Evolutionary conservation across 495 filamentous ascomycete genomes (phyloP).

Genomic region (Gamarada debralockiae): DNA sequence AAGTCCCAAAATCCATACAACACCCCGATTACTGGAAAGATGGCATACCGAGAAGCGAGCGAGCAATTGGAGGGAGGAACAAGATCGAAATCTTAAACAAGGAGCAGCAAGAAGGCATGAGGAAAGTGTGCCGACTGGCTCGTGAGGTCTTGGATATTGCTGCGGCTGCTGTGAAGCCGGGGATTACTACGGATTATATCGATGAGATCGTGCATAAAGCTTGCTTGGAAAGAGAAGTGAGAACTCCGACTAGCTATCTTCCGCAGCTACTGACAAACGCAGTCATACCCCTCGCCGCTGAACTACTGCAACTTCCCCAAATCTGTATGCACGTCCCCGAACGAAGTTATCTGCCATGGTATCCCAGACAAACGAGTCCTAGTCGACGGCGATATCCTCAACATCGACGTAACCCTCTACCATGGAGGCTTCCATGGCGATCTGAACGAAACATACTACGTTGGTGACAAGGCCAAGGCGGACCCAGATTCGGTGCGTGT

Average conservation of each 20-base stretch:
- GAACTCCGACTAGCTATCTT: conserved; percentile 18
- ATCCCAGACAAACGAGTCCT: conserved; percentile 79
- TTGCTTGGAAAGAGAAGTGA: conserved; percentile 86
- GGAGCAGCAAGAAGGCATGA: conserved; percentile 73
- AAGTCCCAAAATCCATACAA: conserved; percentile 75
- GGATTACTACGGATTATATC: conserved; percentile 93
- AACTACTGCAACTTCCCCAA: conserved; percentile 98
- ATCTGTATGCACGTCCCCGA: conserved; percentile 91
- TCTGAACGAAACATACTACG: conserved; percentile 90
- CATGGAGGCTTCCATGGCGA: conserved; percentile 87
- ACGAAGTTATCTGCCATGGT: conserved; percentile 96
- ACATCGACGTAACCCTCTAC: conserved; percentile 85
- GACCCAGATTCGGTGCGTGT: conserved; percentile 81
- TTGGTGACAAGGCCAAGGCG: conserved; percentile 69
- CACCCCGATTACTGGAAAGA: conserved; percentile 81
- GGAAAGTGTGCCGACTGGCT: conserved; percentile 84
- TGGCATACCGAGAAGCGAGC: conserved; percentile 79
- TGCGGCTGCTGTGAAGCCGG: conserved; percentile 73
- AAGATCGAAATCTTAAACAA: conserved; percentile 81
- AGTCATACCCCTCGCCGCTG: conserved; percentile 95
- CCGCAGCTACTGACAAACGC: conserved; percentile 4
- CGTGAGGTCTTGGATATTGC: conserved; percentile 93
- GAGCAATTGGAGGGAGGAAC: conserved; percentile 56
- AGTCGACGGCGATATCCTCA: conserved; percentile 82
- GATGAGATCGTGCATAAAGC: conserved; percentile 96